Conservation (phyloP, 2,329 filamentous ascomycete species). For the Talaromyces pinophilus region DNA sequence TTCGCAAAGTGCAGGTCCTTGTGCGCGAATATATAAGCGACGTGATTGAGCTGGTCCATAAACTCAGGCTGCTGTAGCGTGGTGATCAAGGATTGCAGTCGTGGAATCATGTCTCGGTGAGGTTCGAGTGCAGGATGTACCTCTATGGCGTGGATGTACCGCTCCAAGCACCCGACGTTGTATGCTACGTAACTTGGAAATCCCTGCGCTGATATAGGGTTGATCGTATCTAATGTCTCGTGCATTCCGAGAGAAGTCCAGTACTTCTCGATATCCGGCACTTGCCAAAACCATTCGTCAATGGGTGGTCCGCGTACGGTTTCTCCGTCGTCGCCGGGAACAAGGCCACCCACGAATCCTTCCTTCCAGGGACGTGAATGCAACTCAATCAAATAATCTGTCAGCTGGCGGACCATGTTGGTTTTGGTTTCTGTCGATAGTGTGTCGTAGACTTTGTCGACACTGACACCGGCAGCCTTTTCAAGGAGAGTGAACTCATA, state of each 20-base stretch:
- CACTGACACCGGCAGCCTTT: slow-evolving; percentile 30
- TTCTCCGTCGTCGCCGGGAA: not conserved
- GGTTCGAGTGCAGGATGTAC: slow-evolving; percentile 31
- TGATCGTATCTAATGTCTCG: slow-evolving; percentile 12
- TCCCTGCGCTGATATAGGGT: slow-evolving; percentile 17
- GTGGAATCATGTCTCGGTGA: slow-evolving; percentile 33
- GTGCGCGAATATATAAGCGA: slow-evolving; percentile 36
- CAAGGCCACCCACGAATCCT: slow-evolving; percentile 33
- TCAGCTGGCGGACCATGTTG: slow-evolving; percentile 34
- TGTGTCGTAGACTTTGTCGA: slow-evolving; percentile 33
- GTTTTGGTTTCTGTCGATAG: slow-evolving; percentile 26
- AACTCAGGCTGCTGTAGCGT: slow-evolving; percentile 5
- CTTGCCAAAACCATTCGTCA: slow-evolving; percentile 43
- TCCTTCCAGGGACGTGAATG: slow-evolving; percentile 29
- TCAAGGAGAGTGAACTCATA: slow-evolving; percentile 40
- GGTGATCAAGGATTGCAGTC: slow-evolving; percentile 31
- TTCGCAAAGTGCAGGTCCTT: slow-evolving; percentile 45
- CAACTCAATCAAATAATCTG: slow-evolving; percentile 35
- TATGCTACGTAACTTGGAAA: slow-evolving; percentile 32
- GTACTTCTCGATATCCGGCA: slow-evolving; percentile 32
- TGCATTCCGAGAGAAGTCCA: slow-evolving; percentile 29
- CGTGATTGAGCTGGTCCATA: slow-evolving; percentile 26
- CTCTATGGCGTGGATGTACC: slow-evolving; percentile 34
- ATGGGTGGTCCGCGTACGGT: slow-evolving; percentile 32
- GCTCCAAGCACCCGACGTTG: slow-evolving; percentile 29